Evolutionary conservation across 768 basidiomycete species (phyloP).

Genomic region (Leccinum imitatum): DNA sequence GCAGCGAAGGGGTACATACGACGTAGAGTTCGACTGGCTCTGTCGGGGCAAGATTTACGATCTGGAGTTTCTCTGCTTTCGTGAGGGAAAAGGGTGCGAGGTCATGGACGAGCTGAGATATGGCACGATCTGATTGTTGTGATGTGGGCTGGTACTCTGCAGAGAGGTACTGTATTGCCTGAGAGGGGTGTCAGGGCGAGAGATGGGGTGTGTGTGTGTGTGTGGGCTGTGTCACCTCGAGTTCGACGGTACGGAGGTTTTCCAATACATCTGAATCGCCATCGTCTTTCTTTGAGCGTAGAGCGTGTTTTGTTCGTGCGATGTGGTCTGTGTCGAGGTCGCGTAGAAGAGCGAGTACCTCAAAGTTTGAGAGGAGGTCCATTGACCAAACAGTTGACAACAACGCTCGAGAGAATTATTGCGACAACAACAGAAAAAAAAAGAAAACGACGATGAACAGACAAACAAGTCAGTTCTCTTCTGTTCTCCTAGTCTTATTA

Average conservation of each 20-base stretch:
- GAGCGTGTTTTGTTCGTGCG: slow-evolving; percentile 63
- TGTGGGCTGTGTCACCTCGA: slow-evolving; percentile 47
- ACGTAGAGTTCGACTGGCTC: slow-evolving; percentile 85
- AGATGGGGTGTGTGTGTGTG: not conserved
- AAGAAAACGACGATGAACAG: slow-evolving; percentile 49
- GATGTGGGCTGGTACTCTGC: slow-evolving; percentile 69
- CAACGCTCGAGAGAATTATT: slow-evolving; percentile 9
- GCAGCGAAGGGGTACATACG: slow-evolving; percentile 46
- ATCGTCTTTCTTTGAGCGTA: slow-evolving; percentile 77
- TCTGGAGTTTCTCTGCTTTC: slow-evolving; percentile 88
- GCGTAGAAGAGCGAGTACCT: slow-evolving; percentile 76
- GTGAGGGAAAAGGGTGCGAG: slow-evolving; percentile 74
- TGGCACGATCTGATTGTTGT: slow-evolving; percentile 61
- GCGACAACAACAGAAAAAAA: not conserved
- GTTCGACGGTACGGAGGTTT: slow-evolving; percentile 82
- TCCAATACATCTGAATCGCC: slow-evolving; percentile 59
- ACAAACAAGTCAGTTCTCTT: slow-evolving; percentile 44
- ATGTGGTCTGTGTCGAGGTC: slow-evolving; percentile 76
- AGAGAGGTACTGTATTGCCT: slow-evolving; percentile 87
- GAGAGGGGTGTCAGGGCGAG: slow-evolving; percentile 3
- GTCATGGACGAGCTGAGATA: slow-evolving; percentile 62
- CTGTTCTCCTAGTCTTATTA: too few relatives aligned
- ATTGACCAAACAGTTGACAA: slow-evolving; percentile 30
- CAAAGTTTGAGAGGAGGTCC: slow-evolving; percentile 80
- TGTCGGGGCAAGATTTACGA: slow-evolving; percentile 87